phyloP scores from a whole-genome alignment of 1,284 basidiomycete genomes.

The Tetrapyrgos nigripes region DNA sequence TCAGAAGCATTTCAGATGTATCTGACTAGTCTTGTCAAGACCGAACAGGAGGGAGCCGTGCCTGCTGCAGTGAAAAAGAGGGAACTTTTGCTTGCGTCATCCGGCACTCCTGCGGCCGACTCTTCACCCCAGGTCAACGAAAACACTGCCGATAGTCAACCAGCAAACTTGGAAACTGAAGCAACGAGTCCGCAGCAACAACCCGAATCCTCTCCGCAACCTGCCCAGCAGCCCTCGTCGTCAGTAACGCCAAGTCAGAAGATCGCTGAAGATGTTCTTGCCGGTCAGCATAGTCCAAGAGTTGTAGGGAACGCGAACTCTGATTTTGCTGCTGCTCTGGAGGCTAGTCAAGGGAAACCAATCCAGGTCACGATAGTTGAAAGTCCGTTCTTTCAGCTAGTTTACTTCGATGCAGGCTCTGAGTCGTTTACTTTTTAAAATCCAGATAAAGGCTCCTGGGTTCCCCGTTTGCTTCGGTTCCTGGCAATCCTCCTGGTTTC shows the following conservation, averaged over 20 bases:
- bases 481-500: constrained; percentile 54
- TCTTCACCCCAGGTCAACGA: constrained; percentile 9
- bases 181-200: constrained; percentile 8
- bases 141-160: constrained; percentile 24
- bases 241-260: constrained; percentile 39
- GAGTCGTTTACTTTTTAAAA: constrained; percentile 11
- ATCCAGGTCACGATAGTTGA: constrained; percentile 83
- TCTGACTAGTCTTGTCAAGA: constrained; percentile 68
- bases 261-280: constrained; percentile 65
- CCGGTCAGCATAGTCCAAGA: constrained; percentile 35
- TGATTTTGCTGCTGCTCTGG: constrained; percentile 47
- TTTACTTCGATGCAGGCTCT: neutral
- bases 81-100: constrained; percentile 62
- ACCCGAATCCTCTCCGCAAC: neutral
- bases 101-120: constrained; percentile 26
- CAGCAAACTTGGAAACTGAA: constrained; percentile 14
- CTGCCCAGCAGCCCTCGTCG: neutral
- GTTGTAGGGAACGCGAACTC: constrained; percentile 28
- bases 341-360: constrained; percentile 50
- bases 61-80: constrained; percentile 68
- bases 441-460: constrained; percentile 70
- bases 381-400: constrained; percentile 53
- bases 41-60: constrained; percentile 63
- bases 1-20: constrained; percentile 82
- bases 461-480: constrained; percentile 69